A percentile compares a stretch with the other conserved stretches of the same genome.
These are phyloP conservation scores for Spergularia azorica DNA, from an alignment of 179 eudicot genomes.

Conservation along the genomic window DNA sequence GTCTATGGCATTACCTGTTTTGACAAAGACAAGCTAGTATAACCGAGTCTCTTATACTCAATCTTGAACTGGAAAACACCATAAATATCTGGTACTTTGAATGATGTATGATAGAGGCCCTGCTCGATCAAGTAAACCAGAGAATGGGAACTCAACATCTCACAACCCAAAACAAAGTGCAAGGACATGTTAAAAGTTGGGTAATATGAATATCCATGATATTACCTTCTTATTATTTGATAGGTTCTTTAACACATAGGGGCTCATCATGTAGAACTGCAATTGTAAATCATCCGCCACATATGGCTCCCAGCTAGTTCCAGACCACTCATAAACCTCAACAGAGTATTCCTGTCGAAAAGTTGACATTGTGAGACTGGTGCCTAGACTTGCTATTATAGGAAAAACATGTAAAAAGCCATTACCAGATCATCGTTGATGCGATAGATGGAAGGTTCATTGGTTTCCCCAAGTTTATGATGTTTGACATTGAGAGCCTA, in stretches of 20 bases:
- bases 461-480: conserved; percentile 70
- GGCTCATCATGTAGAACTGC: conserved; percentile 99
- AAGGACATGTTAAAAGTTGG: no score
- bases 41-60: conserved; percentile 90
- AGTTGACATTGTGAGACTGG: conserved; percentile 10
- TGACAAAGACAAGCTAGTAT: conserved; percentile 78
- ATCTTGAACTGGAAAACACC: conserved; percentile 96
- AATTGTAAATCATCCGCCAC: conserved; percentile 82
- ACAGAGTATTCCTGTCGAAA: conserved; percentile 68
- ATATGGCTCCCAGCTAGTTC: conserved; percentile 88
- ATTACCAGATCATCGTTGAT: conserved; percentile 88
- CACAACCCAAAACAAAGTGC: no score
- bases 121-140: conserved; percentile 31
- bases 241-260: conserved; percentile 84
- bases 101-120: conserved; percentile 75
- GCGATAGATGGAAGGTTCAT: conserved; percentile 87
- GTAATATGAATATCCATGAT: neutral
- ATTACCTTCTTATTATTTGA: conserved; percentile 74
- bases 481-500: conserved; percentile 88
- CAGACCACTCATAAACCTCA: conserved; percentile 93
- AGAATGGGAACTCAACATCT: neutral
- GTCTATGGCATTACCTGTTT: conserved; percentile 57
- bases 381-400: conserved; percentile 11
- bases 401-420: neutral
- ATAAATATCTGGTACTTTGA: conserved; percentile 91